phyloP scores from a whole-genome alignment of 2,329 filamentous ascomycete genomes.

The Shiraia sp. region DNA sequence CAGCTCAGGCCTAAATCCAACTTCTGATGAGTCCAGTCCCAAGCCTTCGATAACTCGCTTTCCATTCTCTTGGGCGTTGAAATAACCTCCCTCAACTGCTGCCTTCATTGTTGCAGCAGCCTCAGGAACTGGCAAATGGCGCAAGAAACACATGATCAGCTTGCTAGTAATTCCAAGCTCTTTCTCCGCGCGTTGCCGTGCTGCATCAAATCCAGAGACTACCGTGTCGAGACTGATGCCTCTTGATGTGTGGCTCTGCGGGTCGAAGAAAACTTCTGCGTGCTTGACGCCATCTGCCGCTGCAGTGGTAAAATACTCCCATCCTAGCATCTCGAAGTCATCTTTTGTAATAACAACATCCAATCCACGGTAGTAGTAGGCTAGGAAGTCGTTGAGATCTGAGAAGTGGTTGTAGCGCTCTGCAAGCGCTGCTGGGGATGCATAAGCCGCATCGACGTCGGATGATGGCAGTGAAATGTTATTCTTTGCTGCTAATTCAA shows the following conservation, averaged over 20 bases:
- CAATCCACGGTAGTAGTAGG: constrained; percentile 79
- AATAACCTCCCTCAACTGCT: constrained; percentile 49
- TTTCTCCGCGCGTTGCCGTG: constrained; percentile 61
- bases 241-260: constrained; percentile 70
- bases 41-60: constrained; percentile 63
- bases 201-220: constrained; percentile 64
- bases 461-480: constrained; percentile 59
- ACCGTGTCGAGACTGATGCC: constrained; percentile 67
- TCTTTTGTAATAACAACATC: constrained; percentile 64
- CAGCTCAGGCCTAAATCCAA: constrained; percentile 50
- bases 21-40: constrained; percentile 67
- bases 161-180: constrained; percentile 68
- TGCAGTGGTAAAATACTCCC: constrained; percentile 70
- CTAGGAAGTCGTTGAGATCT: constrained; percentile 75
- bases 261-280: constrained; percentile 81
- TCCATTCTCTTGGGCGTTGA: constrained; percentile 51
- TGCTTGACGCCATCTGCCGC: constrained; percentile 68
- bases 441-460: constrained; percentile 63
- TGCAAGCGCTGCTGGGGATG: constrained; percentile 61
- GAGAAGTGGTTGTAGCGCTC: constrained; percentile 69
- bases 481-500: constrained; percentile 70
- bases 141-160: constrained; percentile 73
- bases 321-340: constrained; percentile 76
- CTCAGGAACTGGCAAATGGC: constrained; percentile 67
- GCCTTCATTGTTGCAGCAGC: constrained; percentile 45